A percentile compares a stretch with the other conserved stretches of the same genome.
phyloP scores from a whole-genome alignment of 441 rosid genomes.

The Codiaeum variegatum region DNA sequence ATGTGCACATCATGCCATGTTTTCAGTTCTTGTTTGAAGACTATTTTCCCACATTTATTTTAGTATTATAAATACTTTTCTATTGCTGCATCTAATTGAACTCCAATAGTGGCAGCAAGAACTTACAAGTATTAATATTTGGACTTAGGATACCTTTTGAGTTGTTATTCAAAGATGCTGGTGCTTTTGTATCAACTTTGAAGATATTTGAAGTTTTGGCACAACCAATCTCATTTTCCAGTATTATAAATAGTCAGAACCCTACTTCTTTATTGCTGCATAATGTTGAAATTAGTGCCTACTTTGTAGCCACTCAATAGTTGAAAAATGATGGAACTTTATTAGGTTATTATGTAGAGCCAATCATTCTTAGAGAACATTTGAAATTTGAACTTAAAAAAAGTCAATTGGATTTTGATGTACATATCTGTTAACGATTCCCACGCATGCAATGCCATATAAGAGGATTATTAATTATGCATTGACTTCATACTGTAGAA shows the following conservation, averaged over 20 bases:
- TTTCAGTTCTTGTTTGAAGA: neutral
- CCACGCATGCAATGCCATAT: neutral
- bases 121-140: neutral
- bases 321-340: neutral
- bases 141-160: neutral
- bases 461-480: neutral
- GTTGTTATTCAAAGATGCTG: neutral
- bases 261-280: neutral
- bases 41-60: neutral
- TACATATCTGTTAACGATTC: neutral
- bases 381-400: neutral
- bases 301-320: neutral
- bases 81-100: neutral
- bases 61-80: conserved; percentile 5
- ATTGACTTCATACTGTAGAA: neutral
- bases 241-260: neutral
- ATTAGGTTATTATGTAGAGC: neutral
- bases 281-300: neutral
- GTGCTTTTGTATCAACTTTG: neutral
- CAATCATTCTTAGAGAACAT: neutral
- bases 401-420: neutral
- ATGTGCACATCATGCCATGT: neutral
- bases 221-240: neutral
- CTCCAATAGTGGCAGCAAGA: conserved; percentile 1
- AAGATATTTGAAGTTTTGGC: neutral